Conservation (phyloP, 2,329 filamentous ascomycete species). For the Trichoderma brevicompactum region DNA sequence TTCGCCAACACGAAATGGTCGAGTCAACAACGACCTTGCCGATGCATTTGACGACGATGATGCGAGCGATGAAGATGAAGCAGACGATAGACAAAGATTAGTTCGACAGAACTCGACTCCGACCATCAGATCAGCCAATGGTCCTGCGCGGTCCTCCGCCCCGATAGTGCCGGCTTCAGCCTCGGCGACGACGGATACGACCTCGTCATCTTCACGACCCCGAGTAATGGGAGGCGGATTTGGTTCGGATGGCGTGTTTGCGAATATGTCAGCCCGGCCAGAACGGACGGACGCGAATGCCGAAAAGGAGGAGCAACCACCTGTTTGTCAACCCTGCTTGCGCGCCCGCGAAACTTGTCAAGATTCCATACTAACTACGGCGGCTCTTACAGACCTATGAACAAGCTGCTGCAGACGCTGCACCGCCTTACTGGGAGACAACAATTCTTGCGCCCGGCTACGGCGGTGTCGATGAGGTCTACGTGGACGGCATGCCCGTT, state of each 20-base stretch:
- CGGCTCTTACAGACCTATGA: constrained; percentile 79
- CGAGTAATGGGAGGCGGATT: constrained; percentile 70
- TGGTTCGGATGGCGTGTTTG: constrained; percentile 94
- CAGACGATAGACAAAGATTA: constrained; percentile 82
- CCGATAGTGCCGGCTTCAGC: constrained; percentile 27
- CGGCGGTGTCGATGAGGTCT: constrained; percentile 90
- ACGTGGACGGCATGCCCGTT: constrained; percentile 93
- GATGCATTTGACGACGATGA: constrained; percentile 90
- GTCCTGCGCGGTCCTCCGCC: constrained; percentile 6
- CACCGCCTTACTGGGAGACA: constrained; percentile 98
- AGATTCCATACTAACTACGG: neutral
- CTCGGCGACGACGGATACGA: constrained; percentile 34
- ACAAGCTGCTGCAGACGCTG: constrained; percentile 94
- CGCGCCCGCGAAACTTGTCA: neutral
- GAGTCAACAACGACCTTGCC: constrained; percentile 78
- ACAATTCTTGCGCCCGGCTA: constrained; percentile 93
- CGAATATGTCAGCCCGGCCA: constrained; percentile 90
- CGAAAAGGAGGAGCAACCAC: constrained; percentile 85
- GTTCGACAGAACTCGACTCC: constrained; percentile 67
- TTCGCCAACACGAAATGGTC: constrained; percentile 49
- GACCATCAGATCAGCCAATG: constrained; percentile 31
- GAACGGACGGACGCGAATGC: constrained; percentile 69
- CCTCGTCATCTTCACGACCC: constrained; percentile 47
- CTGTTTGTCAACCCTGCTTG: constrained; percentile 63
- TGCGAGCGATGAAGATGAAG: constrained; percentile 74